These are phyloP conservation scores for Nakataea oryzae DNA, from an alignment of 2,329 filamentous ascomycete species.

Conservation along the genomic window DNA sequence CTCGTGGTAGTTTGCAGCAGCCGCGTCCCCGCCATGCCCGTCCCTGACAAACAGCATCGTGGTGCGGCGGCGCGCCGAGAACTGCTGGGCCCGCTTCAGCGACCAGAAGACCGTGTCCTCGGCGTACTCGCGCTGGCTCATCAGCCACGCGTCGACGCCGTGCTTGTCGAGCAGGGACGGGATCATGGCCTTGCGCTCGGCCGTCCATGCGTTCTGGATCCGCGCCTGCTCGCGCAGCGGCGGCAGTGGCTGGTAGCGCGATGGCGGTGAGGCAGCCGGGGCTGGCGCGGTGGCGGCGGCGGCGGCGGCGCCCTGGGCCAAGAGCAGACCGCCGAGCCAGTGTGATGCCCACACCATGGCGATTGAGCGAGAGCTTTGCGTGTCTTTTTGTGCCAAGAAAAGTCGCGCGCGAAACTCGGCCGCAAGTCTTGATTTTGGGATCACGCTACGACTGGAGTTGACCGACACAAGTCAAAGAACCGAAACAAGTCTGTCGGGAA, in stretches of 20 bases:
- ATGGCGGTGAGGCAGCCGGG: background rate
- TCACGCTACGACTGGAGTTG: too few species aligned
- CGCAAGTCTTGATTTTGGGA: too few species aligned
- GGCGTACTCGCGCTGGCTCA: constrained; percentile 39
- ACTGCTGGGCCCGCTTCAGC: constrained; percentile 31
- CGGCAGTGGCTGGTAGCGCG: constrained; percentile 25
- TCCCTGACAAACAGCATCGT: constrained; percentile 33
- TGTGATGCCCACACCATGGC: too few species aligned
- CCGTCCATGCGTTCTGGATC: constrained; percentile 32
- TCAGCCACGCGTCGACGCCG: constrained; percentile 36
- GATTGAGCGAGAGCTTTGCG: too few species aligned
- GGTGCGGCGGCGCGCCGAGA: constrained; percentile 37
- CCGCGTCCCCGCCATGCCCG: constrained; percentile 8
- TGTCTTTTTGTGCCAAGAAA: too few species aligned
- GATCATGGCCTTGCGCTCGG: constrained; percentile 28
- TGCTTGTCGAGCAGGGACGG: constrained; percentile 31
- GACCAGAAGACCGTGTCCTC: constrained; percentile 42
- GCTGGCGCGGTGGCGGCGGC: background rate
- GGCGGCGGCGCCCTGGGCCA: background rate
- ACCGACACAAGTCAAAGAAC: too few species aligned
- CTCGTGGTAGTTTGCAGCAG: constrained; percentile 15
- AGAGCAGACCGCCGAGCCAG: background rate
- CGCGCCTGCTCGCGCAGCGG: constrained; percentile 30
- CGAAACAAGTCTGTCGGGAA: too few species aligned
- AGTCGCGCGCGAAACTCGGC: too few species aligned